These are phyloP conservation scores for Cantharellus cinnabarinus DNA, from an alignment of 768 basidiomycete genomes.

Conservation along the genomic window DNA sequence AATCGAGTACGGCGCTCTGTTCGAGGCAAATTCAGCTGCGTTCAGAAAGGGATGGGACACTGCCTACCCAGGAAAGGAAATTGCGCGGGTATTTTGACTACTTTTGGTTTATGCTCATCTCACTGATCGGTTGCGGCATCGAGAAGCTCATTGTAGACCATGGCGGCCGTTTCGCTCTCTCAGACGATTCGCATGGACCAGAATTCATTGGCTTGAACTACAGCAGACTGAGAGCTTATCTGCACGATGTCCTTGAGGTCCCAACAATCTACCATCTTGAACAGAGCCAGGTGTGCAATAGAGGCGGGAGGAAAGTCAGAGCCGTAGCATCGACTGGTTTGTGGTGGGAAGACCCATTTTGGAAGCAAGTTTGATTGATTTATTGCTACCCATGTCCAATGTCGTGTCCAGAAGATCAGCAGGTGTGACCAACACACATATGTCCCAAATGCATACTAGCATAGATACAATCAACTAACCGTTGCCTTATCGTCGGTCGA, in stretches of 20 bases:
- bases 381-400: too few relatives aligned
- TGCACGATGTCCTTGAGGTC: conserved; percentile 33
- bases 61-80: conserved; percentile 65
- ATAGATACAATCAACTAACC: too few relatives aligned
- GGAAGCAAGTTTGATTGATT: not conserved
- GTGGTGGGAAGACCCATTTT: not conserved
- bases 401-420: too few relatives aligned
- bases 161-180: conserved; percentile 63
- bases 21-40: conserved; percentile 85
- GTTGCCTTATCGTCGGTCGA: too few relatives aligned
- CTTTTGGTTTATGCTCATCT: conserved; percentile 2
- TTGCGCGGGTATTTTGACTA: conserved; percentile 33
- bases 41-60: conserved; percentile 78
- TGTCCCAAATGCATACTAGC: too few relatives aligned
- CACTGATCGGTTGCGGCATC: not conserved
- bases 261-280: conserved; percentile 22
- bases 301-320: conserved; percentile 8
- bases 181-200: conserved; percentile 92
- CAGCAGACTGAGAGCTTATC: conserved; percentile 38
- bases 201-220: conserved; percentile 81
- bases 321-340: conserved; percentile 7
- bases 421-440: too few relatives aligned
- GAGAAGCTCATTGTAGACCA: conserved; percentile 44
- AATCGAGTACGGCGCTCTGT: conserved; percentile 67
- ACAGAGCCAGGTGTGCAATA: not conserved